Percentiles rank a stretch among this genome's conserved stretches.
Conservation (phyloP, 2,329 filamentous ascomycete genomes). For the Anthostomella pinea region DNA sequence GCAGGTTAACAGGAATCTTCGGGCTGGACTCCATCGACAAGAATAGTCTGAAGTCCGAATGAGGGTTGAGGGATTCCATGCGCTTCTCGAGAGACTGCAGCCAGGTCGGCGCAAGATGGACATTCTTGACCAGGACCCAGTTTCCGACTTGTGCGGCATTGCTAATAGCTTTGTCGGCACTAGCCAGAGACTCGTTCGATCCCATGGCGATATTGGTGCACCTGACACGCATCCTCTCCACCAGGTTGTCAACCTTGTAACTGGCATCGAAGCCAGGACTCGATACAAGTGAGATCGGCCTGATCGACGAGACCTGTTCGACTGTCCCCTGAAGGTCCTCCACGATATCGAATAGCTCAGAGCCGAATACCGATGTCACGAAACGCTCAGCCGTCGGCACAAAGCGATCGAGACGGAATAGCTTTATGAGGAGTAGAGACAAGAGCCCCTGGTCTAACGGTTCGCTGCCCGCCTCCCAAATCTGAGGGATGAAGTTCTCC, state of each 20-base stretch:
- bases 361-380: conserved; percentile 79
- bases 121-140: conserved; percentile 99
- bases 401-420: conserved; percentile 93
- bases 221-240: conserved; percentile 74
- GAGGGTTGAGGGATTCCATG: conserved; percentile 90
- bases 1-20: conserved; percentile 94
- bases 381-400: conserved; percentile 93
- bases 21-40: conserved; percentile 96
- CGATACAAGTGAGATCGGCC: conserved; percentile 88
- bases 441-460: conserved; percentile 73
- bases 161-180: conserved; percentile 91
- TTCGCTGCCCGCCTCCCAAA: conserved; percentile 66
- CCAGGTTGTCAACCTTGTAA: conserved; percentile 96
- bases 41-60: conserved; percentile 91
- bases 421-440: conserved; percentile 85
- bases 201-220: conserved; percentile 99
- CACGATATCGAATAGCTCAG: conserved; percentile 75
- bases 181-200: conserved; percentile 88
- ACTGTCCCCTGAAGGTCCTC: conserved; percentile 86
- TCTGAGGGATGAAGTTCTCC: conserved; percentile 75
- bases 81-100: conserved; percentile 96
- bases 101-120: conserved; percentile 94
- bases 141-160: conserved; percentile 87
- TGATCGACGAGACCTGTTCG: conserved; percentile 75
- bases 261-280: conserved; percentile 96